These are phyloP conservation scores for Emergomyces orientalis DNA, from an alignment of 2,329 filamentous ascomycete species.

Conservation along the genomic window DNA sequence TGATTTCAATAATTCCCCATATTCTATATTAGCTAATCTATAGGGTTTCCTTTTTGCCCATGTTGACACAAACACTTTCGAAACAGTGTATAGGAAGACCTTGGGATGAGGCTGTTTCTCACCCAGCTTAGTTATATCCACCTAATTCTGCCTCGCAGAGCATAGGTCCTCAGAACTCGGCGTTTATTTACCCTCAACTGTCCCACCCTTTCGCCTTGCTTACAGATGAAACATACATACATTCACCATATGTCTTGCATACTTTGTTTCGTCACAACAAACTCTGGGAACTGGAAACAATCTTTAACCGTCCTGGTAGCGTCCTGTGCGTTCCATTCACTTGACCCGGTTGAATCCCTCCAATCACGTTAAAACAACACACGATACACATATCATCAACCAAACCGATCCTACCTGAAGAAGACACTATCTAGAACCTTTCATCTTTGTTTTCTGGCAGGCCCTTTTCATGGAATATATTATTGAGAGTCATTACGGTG, in stretches of 20 bases:
- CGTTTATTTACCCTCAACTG: not conserved
- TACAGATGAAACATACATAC: not conserved
- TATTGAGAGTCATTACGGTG: not conserved
- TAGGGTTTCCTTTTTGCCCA: not conserved
- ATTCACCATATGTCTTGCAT: not conserved
- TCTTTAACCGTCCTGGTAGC: not conserved
- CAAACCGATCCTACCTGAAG: not conserved
- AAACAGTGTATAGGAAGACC: not conserved
- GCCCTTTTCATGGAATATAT: not conserved
- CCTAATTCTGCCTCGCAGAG: not conserved
- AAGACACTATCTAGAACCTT: not conserved
- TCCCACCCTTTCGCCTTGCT: not conserved
- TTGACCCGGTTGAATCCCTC: not conserved
- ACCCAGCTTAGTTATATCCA: not conserved
- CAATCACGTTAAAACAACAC: constrained; percentile 6
- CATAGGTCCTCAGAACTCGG: not conserved
- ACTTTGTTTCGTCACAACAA: not conserved
- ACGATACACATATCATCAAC: not conserved
- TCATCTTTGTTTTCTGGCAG: not conserved
- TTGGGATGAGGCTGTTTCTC: not conserved
- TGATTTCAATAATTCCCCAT: not conserved
- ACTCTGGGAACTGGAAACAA: not conserved
- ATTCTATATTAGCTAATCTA: not conserved
- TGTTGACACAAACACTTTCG: not conserved
- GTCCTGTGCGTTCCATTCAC: not conserved